Base-by-base conservation (phyloP, 1,139 yeast species). In the Nakaseomyces kungkrabaensis region DNA sequence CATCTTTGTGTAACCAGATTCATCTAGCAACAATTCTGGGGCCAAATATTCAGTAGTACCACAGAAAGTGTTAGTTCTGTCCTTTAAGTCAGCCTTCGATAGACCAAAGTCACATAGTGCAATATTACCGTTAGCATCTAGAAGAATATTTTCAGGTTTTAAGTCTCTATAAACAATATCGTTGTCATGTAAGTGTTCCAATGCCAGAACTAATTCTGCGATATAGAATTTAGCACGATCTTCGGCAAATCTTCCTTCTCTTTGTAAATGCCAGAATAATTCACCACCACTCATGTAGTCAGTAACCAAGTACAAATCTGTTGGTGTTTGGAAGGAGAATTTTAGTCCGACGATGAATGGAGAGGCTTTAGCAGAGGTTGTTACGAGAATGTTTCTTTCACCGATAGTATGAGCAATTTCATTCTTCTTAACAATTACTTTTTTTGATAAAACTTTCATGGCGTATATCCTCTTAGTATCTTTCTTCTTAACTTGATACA, bases 231-330 rank as follows among this genome's bases (percentile, higher is more conserved):
- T 89, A 48, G 97, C 97, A 54, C 97, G 76, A 51, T 85, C 90
- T 72, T 92, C 97, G 51, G 84, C 70, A 65, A 92, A 92, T 57
- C 96, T 79, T 42, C 97, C 96, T 67, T 92, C 97, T 65, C 87
- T 87, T 70, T 92, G 97, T 65, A 92, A 74, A 71, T 92, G 97
- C 96, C 96, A 90, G 67, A 92, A 92, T 57, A 92, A 75, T 70
- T 92, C 98, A 52, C 98, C 98, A 42, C 98, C 98, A 46, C 95
- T 83, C 97, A 92, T 90, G 70, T 86, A 92, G 69, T 92, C 98
- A 1, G 97, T 92, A 32, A 92, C 97, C 52, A 92, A 74, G 65
- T 89, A 92, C 56, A 92, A 75, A 68, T 92, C 97, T 0, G 85
- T 73, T 42, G 95, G 95, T 1, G 97, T 92, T 71, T 92, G 98